Conservation (phyloP, 306 rosid genomes). For the Dalbergia oliveri region DNA sequence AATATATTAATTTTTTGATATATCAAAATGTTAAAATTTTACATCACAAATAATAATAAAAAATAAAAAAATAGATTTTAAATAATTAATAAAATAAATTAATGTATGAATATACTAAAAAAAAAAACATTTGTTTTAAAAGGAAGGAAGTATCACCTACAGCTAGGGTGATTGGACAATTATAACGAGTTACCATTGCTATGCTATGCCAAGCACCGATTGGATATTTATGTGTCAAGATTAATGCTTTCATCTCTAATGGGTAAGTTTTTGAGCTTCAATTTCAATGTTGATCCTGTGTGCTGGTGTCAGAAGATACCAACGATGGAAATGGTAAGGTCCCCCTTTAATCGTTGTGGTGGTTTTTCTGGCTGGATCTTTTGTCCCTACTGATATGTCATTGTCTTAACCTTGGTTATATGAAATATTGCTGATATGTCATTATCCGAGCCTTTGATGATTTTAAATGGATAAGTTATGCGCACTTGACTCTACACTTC, state of each 20-base stretch:
- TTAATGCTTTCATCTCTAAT: too few species aligned
- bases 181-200: not conserved
- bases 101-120: too few species aligned
- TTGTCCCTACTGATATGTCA: constrained; percentile 9
- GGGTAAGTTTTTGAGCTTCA: not conserved
- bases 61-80: too few species aligned
- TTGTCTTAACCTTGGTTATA: not conserved
- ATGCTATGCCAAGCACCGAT: not conserved
- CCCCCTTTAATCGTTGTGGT: not conserved
- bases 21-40: too few species aligned
- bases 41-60: too few species aligned
- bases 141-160: too few species aligned
- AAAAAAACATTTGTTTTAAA: too few species aligned
- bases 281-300: not conserved
- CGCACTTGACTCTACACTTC: not conserved
- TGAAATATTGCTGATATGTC: not conserved
- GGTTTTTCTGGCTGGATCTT: constrained; percentile 19
- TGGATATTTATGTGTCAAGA: not conserved
- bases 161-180: constrained; percentile 8
- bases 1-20: too few species aligned
- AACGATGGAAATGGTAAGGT: not conserved
- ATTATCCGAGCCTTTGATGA: not conserved
- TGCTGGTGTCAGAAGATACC: not conserved
- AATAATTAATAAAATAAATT: too few species aligned
- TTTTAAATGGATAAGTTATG: not conserved